Evolutionary conservation across 805 yeast species (phyloP).

Genomic region (Scheffersomyces spartinae): DNA sequence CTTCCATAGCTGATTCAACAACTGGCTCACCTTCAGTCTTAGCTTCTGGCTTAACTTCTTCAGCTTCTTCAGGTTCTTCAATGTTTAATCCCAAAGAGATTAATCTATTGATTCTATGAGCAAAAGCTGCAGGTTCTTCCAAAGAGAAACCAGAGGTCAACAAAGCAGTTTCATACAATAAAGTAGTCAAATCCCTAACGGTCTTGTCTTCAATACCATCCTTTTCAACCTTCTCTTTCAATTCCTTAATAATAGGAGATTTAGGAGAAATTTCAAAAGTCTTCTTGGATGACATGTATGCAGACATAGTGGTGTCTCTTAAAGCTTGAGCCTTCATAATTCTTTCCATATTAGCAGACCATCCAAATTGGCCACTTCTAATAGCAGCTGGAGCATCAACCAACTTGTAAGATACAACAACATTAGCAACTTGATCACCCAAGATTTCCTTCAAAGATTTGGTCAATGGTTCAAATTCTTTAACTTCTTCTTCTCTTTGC

Average conservation of each 20-base stretch:
- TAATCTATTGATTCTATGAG: slow-evolving; percentile 95
- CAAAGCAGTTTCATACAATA: slow-evolving; percentile 95
- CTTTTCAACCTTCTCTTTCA: slow-evolving; percentile 90
- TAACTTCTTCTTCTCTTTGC: slow-evolving; percentile 84
- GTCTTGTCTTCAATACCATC: slow-evolving; percentile 98
- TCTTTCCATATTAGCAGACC: slow-evolving; percentile 99
- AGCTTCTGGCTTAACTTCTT: slow-evolving; percentile 23
- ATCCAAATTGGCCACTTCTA: slow-evolving; percentile 99
- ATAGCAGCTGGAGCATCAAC: slow-evolving; percentile 99
- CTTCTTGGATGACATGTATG: slow-evolving; percentile 99
- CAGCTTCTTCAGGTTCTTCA: slow-evolving; percentile 70
- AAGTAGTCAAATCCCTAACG: slow-evolving; percentile 92
- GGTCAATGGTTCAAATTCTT: slow-evolving; percentile 87
- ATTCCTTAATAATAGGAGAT: slow-evolving; percentile 90
- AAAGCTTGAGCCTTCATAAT: slow-evolving; percentile 99
- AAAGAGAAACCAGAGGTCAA: slow-evolving; percentile 97
- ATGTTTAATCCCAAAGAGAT: slow-evolving; percentile 97
- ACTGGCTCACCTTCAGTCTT: slow-evolving; percentile 53
- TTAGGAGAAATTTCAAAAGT: slow-evolving; percentile 97
- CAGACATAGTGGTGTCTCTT: slow-evolving; percentile 96
- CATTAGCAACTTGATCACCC: slow-evolving; percentile 99
- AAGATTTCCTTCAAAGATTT: slow-evolving; percentile 92
- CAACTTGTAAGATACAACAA: slow-evolving; percentile 93
- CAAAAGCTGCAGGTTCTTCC: slow-evolving; percentile 97
- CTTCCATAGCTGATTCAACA: slow-evolving; percentile 97